Evolutionary conservation across 2,329 filamentous ascomycete genomes (phyloP), one percentile per base, ranked within the genome.

Genomic region (Penicillium sp.): DNA sequence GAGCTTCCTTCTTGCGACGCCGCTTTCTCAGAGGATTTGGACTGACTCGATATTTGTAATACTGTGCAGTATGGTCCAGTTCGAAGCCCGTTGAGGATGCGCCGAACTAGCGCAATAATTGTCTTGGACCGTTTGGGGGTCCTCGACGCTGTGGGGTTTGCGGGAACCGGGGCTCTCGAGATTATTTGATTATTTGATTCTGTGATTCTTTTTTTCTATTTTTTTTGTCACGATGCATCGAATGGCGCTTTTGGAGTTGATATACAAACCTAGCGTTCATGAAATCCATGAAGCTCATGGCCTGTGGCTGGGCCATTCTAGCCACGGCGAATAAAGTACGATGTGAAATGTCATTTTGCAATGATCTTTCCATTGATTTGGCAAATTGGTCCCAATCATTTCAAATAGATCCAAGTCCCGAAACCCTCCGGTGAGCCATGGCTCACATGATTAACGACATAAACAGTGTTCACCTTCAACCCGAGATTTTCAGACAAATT

Each of bases 41-140:
- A 50, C 66, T 68, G 44, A 68, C 40, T n/a, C 54, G 31, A 54
- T 47, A 6, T 52, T n/a, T 52, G 49, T 60, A 60, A 50, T 56
- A 18, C 46, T 4, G 56, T 14, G 56, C 68, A 96, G 94, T 73
- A 97, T 98, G 93, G 93, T 98, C 53, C 95, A 99, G 80, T 98
- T 99, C 72, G 93, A 99, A 82, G 95, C 95, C 53, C 87, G 94
- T 79, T 98, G 78, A 83, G 63, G 41, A 22, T 7, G 19, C 50
- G 14, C 27, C 5, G 7, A 40, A 31, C 35, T 7, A 16, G 22
- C 19, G 16, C 50, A 39, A 44, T 50, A 50, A 43, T 41, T 5
- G 37, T 40, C 36, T 44, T 37, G n/a, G 50, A 7, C 43, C 33
- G 9, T 43, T 16, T 31, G 9, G 18, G 18, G 22, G 24, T 24